Percentiles rank a stretch among this genome's conserved stretches.
phyloP scores from a whole-genome alignment of 129 eudicot genomes.

The Sambucus nigra region DNA sequence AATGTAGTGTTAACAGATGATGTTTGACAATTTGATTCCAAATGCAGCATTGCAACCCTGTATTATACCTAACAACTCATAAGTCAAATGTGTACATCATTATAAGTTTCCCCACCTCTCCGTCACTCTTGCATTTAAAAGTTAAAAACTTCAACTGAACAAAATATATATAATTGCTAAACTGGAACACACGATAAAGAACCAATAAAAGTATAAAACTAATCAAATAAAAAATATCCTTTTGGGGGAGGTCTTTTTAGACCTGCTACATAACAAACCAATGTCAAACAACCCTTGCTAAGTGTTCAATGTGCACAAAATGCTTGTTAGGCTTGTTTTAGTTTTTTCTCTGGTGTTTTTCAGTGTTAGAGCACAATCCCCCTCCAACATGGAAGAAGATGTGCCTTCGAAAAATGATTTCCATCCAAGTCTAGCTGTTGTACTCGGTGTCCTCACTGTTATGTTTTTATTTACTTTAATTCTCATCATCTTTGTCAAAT shows the following conservation, averaged over 20 bases:
- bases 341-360: slow-evolving; percentile 8
- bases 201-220: slow-evolving; percentile 17
- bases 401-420: slow-evolving; percentile 26
- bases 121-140: slow-evolving; percentile 11
- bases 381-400: neutral
- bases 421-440: slow-evolving; percentile 68
- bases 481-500: slow-evolving; percentile 43
- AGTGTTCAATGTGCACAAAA: slow-evolving; percentile 7
- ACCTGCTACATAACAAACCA: neutral
- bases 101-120: slow-evolving; percentile 14
- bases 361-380: slow-evolving; percentile 20
- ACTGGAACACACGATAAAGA: slow-evolving; percentile 6
- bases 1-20: too few species aligned
- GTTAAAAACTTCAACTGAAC: slow-evolving; percentile 1
- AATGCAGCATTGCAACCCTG: too few species aligned
- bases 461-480: slow-evolving; percentile 51
- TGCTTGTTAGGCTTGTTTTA: slow-evolving; percentile 1
- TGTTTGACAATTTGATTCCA: too few species aligned
- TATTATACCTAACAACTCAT: neutral
- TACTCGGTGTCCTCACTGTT: slow-evolving; percentile 51
- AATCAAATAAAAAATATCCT: neutral
- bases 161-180: neutral
- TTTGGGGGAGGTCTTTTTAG: neutral
- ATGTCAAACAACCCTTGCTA: slow-evolving; percentile 13
- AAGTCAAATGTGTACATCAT: slow-evolving; percentile 17